These are phyloP conservation scores for Pyracantha coccinea DNA, from an alignment of 331 rosid genomes.

Conservation along the genomic window DNA sequence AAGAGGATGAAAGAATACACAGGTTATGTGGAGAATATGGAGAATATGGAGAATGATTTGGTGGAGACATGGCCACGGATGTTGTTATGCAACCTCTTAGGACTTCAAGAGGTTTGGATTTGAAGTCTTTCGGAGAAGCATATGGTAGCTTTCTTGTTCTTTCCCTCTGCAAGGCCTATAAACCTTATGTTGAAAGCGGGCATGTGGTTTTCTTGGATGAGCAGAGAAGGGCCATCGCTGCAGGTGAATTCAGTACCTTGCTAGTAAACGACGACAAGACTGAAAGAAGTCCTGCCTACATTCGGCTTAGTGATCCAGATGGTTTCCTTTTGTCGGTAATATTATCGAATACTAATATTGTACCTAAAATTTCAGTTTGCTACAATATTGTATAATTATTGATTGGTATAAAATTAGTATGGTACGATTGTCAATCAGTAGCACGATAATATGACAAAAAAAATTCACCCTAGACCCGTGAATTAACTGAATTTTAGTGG, in stretches of 20 bases:
- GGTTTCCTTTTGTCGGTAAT: constrained; percentile 71
- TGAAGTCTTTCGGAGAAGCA: constrained; percentile 43
- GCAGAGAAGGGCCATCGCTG: constrained; percentile 31
- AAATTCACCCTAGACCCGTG: no score
- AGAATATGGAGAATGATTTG: constrained; percentile 43
- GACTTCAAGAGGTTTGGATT: constrained; percentile 69
- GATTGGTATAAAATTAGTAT: no score
- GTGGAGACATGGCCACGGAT: constrained; percentile 46
- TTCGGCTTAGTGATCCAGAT: constrained; percentile 83
- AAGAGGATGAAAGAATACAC: constrained; percentile 54
- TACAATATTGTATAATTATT: no score
- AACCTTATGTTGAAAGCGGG: constrained; percentile 66
- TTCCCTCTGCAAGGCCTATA: constrained; percentile 54
- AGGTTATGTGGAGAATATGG: constrained; percentile 58
- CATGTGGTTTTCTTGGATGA: constrained; percentile 66
- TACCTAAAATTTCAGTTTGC: no score
- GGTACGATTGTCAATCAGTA: no score
- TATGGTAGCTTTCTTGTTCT: constrained; percentile 46
- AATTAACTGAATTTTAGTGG: no score
- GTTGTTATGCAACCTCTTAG: constrained; percentile 82
- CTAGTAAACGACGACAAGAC: constrained; percentile 12
- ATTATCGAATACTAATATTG: no score
- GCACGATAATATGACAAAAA: no score
- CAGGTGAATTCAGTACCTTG: constrained; percentile 29
- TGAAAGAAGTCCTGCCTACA: constrained; percentile 26